Conservation (phyloP, 495 filamentous ascomycete genomes). For the Parmelia sp. region DNA sequence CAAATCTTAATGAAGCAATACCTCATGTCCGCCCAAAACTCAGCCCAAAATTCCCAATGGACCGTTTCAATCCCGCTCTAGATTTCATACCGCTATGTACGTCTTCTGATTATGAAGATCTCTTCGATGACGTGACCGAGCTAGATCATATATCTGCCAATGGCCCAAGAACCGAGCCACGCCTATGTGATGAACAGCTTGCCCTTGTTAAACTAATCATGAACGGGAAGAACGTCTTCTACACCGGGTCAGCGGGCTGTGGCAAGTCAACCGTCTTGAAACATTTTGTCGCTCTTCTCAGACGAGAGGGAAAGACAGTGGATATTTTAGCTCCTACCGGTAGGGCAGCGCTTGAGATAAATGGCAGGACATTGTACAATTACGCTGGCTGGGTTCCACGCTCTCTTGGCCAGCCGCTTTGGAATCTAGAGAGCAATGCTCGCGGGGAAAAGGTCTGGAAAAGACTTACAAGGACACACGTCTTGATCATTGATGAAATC, state of each 20-base stretch:
- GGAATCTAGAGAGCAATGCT: conserved; percentile 19
- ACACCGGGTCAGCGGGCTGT: conserved; percentile 55
- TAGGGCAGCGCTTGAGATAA: conserved; percentile 46
- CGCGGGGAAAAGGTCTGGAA: conserved; percentile 16
- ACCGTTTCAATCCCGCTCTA: background rate
- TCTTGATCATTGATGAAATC: conserved; percentile 44
- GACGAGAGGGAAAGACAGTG: conserved; percentile 32
- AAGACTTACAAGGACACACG: conserved; percentile 36
- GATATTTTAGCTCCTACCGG: conserved; percentile 52
- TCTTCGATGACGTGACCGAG: background rate
- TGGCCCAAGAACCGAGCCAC: conserved; percentile 14
- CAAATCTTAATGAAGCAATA: background rate
- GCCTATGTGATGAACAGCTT: conserved; percentile 42
- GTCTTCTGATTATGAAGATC: background rate
- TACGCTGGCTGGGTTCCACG: conserved; percentile 50
- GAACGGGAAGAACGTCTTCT: conserved; percentile 51
- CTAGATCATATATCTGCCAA: background rate
- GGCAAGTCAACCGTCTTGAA: conserved; percentile 55
- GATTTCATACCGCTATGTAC: background rate
- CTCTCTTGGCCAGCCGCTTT: conserved; percentile 27
- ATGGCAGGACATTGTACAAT: conserved; percentile 47
- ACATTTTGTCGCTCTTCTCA: conserved; percentile 38
- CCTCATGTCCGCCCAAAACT: background rate
- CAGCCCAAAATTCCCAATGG: background rate
- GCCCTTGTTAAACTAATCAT: conserved; percentile 44